These are phyloP conservation scores for Colletotrichum scovillei DNA, from an alignment of 2,329 filamentous ascomycete species.

Conservation along the genomic window DNA sequence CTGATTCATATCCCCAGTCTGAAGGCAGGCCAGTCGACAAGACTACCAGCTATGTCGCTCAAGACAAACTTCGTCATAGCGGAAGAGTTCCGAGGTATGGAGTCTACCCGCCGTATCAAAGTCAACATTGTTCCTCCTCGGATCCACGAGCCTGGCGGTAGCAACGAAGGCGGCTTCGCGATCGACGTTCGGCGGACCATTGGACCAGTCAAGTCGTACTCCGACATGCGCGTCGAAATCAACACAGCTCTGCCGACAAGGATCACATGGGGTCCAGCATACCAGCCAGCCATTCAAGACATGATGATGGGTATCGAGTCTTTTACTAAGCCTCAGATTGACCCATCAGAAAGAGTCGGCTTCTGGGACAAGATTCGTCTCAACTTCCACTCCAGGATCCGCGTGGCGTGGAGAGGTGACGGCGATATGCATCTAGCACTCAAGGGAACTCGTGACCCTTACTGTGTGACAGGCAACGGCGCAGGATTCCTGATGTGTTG, in stretches of 20 bases:
- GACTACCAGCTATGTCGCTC: conserved; percentile 84
- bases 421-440: conserved; percentile 94
- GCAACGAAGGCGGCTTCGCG: conserved; percentile 75
- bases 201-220: conserved; percentile 95
- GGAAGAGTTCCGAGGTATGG: conserved; percentile 86
- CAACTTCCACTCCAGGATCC: conserved; percentile 91
- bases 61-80: conserved; percentile 94
- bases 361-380: conserved; percentile 99
- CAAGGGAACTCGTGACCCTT: conserved; percentile 93
- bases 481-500: conserved; percentile 99
- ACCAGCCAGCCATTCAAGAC: conserved; percentile 97
- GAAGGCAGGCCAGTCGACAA: conserved; percentile 81
- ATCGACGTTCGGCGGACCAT: conserved; percentile 92
- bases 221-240: conserved; percentile 90
- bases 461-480: conserved; percentile 90
- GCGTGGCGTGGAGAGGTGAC: conserved; percentile 92
- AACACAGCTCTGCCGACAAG: conserved; percentile 92
- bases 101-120: conserved; percentile 82
- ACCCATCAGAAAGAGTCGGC: conserved; percentile 91
- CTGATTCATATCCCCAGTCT: conserved; percentile 90
- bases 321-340: conserved; percentile 95
- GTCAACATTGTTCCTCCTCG: conserved; percentile 86
- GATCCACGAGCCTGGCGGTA: conserved; percentile 64
- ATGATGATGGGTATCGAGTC: conserved; percentile 99
- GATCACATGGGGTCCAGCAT: conserved; percentile 97